phyloP scores from a whole-genome alignment of 495 filamentous ascomycete species.

The Tuber umbilicatum region DNA sequence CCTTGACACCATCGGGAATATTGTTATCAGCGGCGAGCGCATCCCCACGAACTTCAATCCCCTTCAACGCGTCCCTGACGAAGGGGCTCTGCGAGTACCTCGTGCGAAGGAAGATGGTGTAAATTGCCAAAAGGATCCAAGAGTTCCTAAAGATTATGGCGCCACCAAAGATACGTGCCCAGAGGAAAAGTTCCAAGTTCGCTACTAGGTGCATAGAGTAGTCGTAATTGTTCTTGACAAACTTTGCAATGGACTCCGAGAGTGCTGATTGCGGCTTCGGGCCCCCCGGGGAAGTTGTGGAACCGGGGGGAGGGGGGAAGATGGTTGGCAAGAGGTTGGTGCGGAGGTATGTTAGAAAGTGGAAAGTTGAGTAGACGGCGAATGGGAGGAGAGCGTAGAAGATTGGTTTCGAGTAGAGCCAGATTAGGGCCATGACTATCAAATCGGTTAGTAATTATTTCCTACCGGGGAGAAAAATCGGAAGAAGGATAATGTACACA shows the following conservation, averaged over 20 bases:
- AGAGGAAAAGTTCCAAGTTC: constrained; percentile 67
- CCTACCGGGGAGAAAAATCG: not conserved
- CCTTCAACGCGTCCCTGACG: constrained; percentile 70
- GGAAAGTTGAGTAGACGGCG: constrained; percentile 95
- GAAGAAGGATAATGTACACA: constrained; percentile 57
- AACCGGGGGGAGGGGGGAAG: constrained; percentile 41
- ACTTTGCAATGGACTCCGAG: constrained; percentile 74
- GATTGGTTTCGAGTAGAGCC: constrained; percentile 87
- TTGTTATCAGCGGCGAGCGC: constrained; percentile 74
- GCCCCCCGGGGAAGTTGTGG: constrained; percentile 47
- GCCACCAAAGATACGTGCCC: constrained; percentile 70
- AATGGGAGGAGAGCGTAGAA: constrained; percentile 87
- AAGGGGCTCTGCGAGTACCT: constrained; percentile 86
- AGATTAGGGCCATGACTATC: constrained; percentile 85
- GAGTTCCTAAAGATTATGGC: constrained; percentile 82
- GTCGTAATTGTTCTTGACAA: constrained; percentile 98
- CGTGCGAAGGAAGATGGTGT: constrained; percentile 86
- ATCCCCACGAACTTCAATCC: constrained; percentile 69
- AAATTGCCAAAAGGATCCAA: constrained; percentile 77
- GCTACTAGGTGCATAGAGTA: constrained; percentile 75
- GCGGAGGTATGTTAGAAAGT: constrained; percentile 79
- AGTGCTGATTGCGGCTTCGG: constrained; percentile 60
- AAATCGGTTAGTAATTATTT: not conserved
- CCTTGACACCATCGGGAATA: constrained; percentile 73
- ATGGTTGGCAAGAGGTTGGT: constrained; percentile 63